A percentile compares a stretch with the other conserved stretches of the same genome.
These are phyloP conservation scores for Saussurea involucrata DNA, from an alignment of 129 eudicot genomes.

Conservation along the genomic window DNA sequence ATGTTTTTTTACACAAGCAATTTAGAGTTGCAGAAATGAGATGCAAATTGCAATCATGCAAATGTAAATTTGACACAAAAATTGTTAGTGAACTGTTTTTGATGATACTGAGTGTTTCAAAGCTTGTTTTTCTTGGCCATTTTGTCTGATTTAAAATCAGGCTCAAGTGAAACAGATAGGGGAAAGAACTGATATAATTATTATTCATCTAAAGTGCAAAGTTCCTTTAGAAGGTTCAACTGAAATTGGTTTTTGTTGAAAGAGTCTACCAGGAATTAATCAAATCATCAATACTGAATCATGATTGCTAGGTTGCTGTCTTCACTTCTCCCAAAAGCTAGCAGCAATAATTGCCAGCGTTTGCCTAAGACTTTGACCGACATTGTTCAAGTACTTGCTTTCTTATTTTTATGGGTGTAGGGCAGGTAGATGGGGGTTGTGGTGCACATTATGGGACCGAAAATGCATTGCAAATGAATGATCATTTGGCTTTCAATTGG, in stretches of 20 bases:
- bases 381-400: neutral
- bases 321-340: neutral
- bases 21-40: neutral
- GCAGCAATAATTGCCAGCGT: neutral
- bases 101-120: neutral
- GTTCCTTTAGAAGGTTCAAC: neutral
- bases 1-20: neutral
- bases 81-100: neutral
- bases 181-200: neutral
- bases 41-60: neutral
- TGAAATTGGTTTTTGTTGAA: neutral
- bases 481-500: neutral
- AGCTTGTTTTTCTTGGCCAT: neutral
- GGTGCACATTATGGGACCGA: neutral
- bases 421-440: neutral
- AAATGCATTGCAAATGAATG: neutral
- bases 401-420: neutral
- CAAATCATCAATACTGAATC: neutral
- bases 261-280: neutral
- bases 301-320: neutral
- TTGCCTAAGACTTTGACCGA: neutral
- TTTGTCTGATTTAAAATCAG: neutral
- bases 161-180: neutral
- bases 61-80: neutral
- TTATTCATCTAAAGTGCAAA: neutral